phyloP scores from a whole-genome alignment of 345 rosid species.

The Populus euphratica region DNA sequence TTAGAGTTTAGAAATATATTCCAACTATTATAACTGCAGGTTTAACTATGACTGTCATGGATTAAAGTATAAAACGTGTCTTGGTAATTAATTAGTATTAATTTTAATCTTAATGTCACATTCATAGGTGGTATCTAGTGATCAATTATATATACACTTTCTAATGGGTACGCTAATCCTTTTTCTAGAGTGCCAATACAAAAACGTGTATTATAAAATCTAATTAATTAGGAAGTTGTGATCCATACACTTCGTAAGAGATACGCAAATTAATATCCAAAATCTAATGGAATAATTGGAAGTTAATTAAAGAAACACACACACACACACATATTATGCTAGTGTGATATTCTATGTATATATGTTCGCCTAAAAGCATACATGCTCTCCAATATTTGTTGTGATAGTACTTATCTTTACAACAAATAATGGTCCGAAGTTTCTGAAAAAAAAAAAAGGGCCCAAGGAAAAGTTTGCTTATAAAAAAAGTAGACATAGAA shows the following conservation, averaged over 20 bases:
- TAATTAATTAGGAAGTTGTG: neutral
- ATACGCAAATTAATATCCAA: neutral
- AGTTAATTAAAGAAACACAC: neutral
- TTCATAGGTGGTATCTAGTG: neutral
- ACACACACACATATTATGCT: no score
- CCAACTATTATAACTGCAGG: neutral
- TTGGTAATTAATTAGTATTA: neutral
- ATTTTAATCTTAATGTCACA: neutral
- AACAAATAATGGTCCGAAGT: no score
- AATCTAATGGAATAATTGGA: neutral
- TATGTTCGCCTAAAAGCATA: no score
- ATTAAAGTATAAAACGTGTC: neutral
- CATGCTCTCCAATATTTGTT: no score
- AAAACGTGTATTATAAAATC: no score
- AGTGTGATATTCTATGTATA: no score
- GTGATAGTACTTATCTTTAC: no score
- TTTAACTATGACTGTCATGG: neutral
- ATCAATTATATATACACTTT: neutral
- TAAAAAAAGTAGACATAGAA: no score
- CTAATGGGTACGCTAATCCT: conserved; percentile 1
- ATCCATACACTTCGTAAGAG: neutral
- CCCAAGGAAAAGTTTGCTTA: no score
- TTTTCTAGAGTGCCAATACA: neutral
- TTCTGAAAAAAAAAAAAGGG: no score
- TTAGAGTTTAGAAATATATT: no score